Evolutionary conservation across 305 asterid species (phyloP), one percentile per base, ranked within the genome.

Genomic region (Rubia peregrina): DNA sequence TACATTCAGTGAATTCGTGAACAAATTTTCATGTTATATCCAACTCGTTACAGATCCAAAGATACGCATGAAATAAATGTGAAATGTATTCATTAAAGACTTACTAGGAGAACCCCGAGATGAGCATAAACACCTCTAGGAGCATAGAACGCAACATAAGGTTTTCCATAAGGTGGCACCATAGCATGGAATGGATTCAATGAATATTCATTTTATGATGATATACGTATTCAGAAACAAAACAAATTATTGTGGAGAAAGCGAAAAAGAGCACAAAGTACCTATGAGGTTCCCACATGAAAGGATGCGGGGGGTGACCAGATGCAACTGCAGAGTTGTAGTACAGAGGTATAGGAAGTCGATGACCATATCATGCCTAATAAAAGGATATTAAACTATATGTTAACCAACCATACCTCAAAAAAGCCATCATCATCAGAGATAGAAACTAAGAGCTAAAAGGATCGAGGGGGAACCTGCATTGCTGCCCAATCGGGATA

Each of bases 231-330:
- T 38, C 9, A 6, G 46, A 24, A 12, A 41, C 40, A 13, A 9
- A 22, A 64, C 42, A 61, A 1, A 21, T 26, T 42, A 22, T 11
- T 5, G 5, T 56, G 40, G 67, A 67, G 12, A 12, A 9, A 11
- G 44, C 7, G 36, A 48, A 1, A 22, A 5, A 16, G 24, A 62
- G 3, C 60, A 26, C 19, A 24, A 59, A 76, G 63, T 81, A 94
- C 98, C 98, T 94, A 97, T 43, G 95, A 89, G 97, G 95, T 61
- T 84, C 96, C 98, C 97, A 91, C 91, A 94, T 89, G 71, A 87
- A 94, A 60, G 96, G 90, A 57, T 87, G 95, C 19, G 90, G 92
- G 8, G 90, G 80, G 62, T 88, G 98, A 76, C 91, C 90, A 67
- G 97, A 76, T 69, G 90, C 87, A 76, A 91, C 85, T 7, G 83